A percentile compares a stretch with the other conserved stretches of the same genome.
Evolutionary conservation across 2,329 filamentous ascomycete genomes (phyloP).

Genomic region (Epichloe uncinata): DNA sequence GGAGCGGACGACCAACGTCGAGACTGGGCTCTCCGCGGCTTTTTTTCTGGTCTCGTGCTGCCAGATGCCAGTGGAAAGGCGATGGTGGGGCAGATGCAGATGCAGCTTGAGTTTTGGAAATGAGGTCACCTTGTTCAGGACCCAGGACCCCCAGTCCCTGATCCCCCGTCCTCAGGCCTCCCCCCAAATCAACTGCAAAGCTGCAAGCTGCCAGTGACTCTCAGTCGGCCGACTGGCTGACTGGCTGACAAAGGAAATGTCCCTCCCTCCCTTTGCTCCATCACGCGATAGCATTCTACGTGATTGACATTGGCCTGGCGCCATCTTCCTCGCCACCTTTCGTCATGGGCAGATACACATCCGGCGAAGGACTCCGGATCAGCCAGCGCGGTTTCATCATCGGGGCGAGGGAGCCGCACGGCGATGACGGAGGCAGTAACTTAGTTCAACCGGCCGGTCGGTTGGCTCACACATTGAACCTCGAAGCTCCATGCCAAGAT

Average conservation of each 20-base stretch:
- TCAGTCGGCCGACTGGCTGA: no score
- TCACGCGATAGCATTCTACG: no score
- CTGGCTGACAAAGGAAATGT: no score
- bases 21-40: neutral
- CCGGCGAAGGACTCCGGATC: neutral
- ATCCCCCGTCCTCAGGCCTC: no score
- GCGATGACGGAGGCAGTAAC: neutral
- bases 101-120: neutral
- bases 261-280: no score
- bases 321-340: neutral
- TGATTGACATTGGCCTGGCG: no score
- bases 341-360: neutral
- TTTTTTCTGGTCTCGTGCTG: neutral
- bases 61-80: neutral
- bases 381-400: neutral
- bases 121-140: conserved; percentile 2
- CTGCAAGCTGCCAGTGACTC: no score
- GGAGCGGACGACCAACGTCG: neutral
- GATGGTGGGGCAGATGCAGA: neutral
- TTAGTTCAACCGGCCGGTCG: no score
- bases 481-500: no score
- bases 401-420: neutral
- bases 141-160: neutral
- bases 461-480: no score
- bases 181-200: no score